Percentiles rank a stretch among this genome's conserved stretches.
Conservation (phyloP, 345 rosid genomes). For the Abelmoschus esculentus region DNA sequence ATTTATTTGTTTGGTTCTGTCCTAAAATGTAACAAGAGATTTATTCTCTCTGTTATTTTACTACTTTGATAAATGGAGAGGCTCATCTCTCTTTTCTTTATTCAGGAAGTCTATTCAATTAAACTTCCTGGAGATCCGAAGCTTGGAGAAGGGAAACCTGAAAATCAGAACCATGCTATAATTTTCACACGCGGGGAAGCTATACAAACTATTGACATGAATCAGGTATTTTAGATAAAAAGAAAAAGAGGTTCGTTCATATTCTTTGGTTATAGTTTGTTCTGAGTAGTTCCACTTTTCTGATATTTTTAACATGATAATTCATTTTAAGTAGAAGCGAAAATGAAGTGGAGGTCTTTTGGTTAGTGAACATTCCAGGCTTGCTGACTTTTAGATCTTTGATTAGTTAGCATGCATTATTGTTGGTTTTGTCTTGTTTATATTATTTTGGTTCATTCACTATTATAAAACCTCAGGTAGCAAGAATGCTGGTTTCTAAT, state of each 20-base stretch:
- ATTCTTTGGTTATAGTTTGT: too few relatives aligned
- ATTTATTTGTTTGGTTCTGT: not conserved
- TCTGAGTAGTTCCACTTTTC: too few relatives aligned
- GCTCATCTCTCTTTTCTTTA: not conserved
- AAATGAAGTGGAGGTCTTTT: too few relatives aligned
- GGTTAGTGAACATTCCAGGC: too few relatives aligned
- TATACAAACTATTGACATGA: slow-evolving; percentile 97
- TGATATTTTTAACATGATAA: too few relatives aligned
- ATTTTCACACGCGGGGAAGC: slow-evolving; percentile 97
- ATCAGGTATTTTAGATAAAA: slow-evolving; percentile 50
- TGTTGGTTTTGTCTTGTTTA: not conserved
- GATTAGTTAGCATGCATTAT: not conserved
- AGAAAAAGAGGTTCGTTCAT: too few relatives aligned
- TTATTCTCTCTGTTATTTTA: not conserved
- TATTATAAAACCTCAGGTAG: not conserved
- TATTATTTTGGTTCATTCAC: not conserved
- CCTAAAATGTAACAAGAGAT: not conserved
- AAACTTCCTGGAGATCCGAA: slow-evolving; percentile 97
- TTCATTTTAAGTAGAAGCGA: too few relatives aligned
- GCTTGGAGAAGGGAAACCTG: slow-evolving; percentile 99
- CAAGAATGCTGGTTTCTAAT: not conserved
- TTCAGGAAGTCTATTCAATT: slow-evolving; percentile 84
- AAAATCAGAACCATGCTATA: slow-evolving; percentile 95
- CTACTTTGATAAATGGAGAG: slow-evolving; percentile 5
- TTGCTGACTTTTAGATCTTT: not conserved